Evolutionary conservation across 2,329 filamentous ascomycete genomes (phyloP), one percentile per base, ranked within the genome.

Genomic region (Xylariomycetidae sp.): DNA sequence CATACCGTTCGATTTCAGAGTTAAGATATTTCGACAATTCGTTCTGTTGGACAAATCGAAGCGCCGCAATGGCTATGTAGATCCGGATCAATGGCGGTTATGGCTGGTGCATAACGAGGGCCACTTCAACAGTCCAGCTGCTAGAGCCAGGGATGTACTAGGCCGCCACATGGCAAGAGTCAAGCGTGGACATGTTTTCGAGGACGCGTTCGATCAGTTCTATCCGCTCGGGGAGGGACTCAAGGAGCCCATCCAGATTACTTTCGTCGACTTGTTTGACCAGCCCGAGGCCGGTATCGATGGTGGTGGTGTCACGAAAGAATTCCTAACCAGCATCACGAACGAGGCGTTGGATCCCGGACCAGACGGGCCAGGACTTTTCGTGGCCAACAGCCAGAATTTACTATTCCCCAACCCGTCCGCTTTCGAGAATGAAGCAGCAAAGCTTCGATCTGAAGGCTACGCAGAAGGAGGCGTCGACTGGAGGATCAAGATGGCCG

Each of bases 211-310:
- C 53, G 67, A 82, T 4, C 76, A 88, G 35, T 96, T 96, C 51
- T 96, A 88, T 50, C 60, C 75, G 2, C 70, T 97, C 5, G 85
- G 84, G 0, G 85, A 90, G 11, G 82, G 81, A 1, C 63, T 98
- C 36, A 97, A 97, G 55, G 90, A 97, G 53, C 88, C 88, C 0
- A 95, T 98, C 22, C 88, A 94, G 53, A 97, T 98, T 51, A 92
- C 87, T 0, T 98, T 98, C 57, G 81, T 96, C 27, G 92, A 98
- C 55, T 77, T 88, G 39, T 98, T 94, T 47, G 85, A 85, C 40
- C 77, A 82, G 2, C 72, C 78, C 6, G 92, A 98, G 62, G 90
- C 90, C 10, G 92, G 92, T 8, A 97, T 98, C 35, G 92, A 98
- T 54, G 92, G 92, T 1, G 92, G 92, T 7, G 92, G 92, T 42